phyloP scores from a whole-genome alignment of 2,329 filamentous ascomycete species.

The Paecilomyces sp. region DNA sequence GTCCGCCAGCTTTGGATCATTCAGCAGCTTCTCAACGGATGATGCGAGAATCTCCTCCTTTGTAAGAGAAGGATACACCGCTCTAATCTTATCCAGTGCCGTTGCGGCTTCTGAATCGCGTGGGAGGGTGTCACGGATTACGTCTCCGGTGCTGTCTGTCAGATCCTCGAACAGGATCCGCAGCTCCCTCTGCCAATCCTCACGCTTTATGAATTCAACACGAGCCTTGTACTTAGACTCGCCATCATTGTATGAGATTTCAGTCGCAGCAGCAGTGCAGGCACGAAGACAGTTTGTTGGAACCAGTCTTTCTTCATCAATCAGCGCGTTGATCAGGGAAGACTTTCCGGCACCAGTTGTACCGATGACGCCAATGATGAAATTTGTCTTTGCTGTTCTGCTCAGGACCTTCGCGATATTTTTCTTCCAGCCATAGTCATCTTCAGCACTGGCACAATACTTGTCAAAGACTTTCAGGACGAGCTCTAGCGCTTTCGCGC shows the following conservation, averaged over 20 bases:
- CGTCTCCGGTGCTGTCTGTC: background rate
- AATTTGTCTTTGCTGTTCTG: background rate
- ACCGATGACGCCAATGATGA: slow-evolving; percentile 54
- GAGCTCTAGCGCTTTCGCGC: background rate
- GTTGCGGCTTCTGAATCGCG: background rate
- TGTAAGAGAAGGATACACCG: slow-evolving; percentile 28
- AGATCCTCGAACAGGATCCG: background rate
- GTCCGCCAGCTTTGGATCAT: slow-evolving; percentile 28
- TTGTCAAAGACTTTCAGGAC: background rate
- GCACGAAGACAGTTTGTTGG: background rate
- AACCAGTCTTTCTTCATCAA: background rate
- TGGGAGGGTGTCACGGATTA: background rate
- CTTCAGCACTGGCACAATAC: background rate
- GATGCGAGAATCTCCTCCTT: slow-evolving; percentile 34
- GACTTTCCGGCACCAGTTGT: slow-evolving; percentile 13
- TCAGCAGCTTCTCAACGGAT: slow-evolving; percentile 36
- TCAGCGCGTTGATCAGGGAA: background rate
- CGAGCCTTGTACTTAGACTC: slow-evolving; percentile 46
- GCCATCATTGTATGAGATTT: slow-evolving; percentile 34
- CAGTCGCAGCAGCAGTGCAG: background rate
- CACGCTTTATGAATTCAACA: slow-evolving; percentile 48
- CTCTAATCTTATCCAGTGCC: slow-evolving; percentile 15
- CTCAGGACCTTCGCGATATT: background rate
- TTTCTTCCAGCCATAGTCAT: background rate
- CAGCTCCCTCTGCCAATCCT: background rate